A percentile compares a stretch with the other conserved stretches of the same genome.
Conservation (phyloP, 306 rosid species). For the Prunus armeniaca region DNA sequence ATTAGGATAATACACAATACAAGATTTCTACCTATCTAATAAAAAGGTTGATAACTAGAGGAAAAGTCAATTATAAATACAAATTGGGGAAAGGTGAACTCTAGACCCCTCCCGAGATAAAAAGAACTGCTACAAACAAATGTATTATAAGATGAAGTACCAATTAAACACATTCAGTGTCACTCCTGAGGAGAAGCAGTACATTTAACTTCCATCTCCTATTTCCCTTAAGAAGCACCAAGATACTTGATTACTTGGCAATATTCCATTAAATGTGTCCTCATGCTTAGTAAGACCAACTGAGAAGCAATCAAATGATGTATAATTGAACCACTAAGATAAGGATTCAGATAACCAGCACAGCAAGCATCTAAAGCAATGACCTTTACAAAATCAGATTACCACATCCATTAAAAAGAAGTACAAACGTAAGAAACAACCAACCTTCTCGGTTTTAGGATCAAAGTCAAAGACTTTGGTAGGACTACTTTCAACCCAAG, state of each 20-base stretch:
- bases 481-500: conserved; percentile 91
- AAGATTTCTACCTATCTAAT: background rate
- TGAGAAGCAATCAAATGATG: too few species aligned
- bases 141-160: background rate
- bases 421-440: background rate
- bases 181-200: background rate
- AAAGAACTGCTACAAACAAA: background rate
- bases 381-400: background rate
- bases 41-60: background rate
- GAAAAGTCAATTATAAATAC: background rate
- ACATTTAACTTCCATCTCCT: background rate
- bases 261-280: background rate
- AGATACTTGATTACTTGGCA: background rate
- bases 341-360: background rate
- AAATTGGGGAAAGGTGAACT: background rate
- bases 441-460: conserved; percentile 73
- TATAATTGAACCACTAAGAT: too few species aligned
- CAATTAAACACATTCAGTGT: background rate
- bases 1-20: background rate
- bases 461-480: conserved; percentile 83
- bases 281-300: background rate
- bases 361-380: background rate
- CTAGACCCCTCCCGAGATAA: background rate
- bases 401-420: background rate
- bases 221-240: background rate